Conservation (phyloP, 2,329 filamentous ascomycete genomes). For the Lasiodiplodia citricola region DNA sequence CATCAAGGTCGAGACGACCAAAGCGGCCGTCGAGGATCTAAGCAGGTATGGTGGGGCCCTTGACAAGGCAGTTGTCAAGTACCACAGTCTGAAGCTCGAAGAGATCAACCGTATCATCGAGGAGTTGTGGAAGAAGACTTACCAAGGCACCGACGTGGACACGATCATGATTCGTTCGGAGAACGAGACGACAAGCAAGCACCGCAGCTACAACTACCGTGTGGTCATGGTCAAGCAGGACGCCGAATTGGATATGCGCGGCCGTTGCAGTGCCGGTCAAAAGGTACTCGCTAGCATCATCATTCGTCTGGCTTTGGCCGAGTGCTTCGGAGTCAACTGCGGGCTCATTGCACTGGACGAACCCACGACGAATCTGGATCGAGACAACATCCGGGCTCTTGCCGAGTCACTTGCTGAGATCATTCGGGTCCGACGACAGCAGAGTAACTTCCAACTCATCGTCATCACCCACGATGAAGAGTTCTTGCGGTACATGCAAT, state of each 20-base stretch:
- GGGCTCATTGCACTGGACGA: constrained; percentile 96
- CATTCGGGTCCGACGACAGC: constrained; percentile 79
- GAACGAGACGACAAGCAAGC: constrained; percentile 74
- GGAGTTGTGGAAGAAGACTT: constrained; percentile 96
- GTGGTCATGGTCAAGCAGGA: constrained; percentile 97
- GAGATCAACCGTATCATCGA: constrained; percentile 95
- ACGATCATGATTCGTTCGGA: constrained; percentile 95
- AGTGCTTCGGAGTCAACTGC: constrained; percentile 95
- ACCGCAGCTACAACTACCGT: constrained; percentile 93
- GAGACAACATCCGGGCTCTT: constrained; percentile 90
- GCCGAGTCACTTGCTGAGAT: constrained; percentile 85
- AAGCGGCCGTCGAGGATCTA: constrained; percentile 89
- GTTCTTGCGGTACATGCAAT: constrained; percentile 91
- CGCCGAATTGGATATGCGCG: constrained; percentile 99
- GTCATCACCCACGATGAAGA: constrained; percentile 99
- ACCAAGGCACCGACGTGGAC: constrained; percentile 96
- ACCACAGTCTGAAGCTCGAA: constrained; percentile 95
- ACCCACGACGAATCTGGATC: constrained; percentile 94
- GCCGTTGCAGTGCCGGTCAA: constrained; percentile 93
- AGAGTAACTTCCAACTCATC: constrained; percentile 96
- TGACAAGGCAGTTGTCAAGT: constrained; percentile 97
- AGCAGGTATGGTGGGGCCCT: constrained; percentile 81
- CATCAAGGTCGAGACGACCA: constrained; percentile 88
- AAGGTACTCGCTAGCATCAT: constrained; percentile 97
- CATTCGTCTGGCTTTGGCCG: constrained; percentile 92